Percentiles rank a stretch among this genome's conserved stretches.
These are phyloP conservation scores for Panicum hallii DNA, from an alignment of 202 grass and related monocot species.

Conservation along the genomic window DNA sequence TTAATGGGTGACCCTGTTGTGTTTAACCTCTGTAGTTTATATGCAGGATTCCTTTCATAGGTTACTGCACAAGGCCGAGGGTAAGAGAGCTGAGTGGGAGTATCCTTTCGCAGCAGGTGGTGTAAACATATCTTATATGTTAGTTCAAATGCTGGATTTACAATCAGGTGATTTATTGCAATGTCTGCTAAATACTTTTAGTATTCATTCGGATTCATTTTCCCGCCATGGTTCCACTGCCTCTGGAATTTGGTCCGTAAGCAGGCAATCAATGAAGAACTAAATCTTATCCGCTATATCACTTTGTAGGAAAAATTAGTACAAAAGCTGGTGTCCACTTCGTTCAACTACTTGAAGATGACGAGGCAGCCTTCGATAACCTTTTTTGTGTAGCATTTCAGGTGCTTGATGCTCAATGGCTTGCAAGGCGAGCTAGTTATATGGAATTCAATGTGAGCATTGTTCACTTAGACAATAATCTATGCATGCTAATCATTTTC, in stretches of 20 bases:
- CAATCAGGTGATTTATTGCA: conserved; percentile 57
- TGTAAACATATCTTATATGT: conserved; percentile 76
- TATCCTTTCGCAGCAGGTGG: conserved; percentile 82
- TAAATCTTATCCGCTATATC: not conserved
- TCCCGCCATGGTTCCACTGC: not conserved
- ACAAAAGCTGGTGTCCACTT: conserved; percentile 61
- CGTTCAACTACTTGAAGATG: conserved; percentile 65
- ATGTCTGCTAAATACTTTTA: not conserved
- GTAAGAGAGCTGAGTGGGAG: conserved; percentile 73
- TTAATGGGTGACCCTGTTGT: not conserved
- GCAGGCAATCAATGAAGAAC: conserved; percentile 14
- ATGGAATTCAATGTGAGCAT: conserved; percentile 90
- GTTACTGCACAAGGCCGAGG: conserved; percentile 67
- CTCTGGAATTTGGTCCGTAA: conserved; percentile 9
- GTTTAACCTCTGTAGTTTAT: conserved; percentile 27
- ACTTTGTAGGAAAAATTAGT: conserved; percentile 52
- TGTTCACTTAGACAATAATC: not conserved
- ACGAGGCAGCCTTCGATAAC: conserved; percentile 69
- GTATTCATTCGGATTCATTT: not conserved
- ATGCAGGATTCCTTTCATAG: conserved; percentile 73
- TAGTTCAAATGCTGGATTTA: conserved; percentile 77
- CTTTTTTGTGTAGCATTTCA: conserved; percentile 74
- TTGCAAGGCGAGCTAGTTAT: conserved; percentile 71
- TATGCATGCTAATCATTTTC: conserved; percentile 9
- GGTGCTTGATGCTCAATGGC: conserved; percentile 85